A percentile compares a stretch with the other conserved stretches of the same genome.
These are phyloP conservation scores for Cytospora mali DNA, from an alignment of 2,329 filamentous ascomycete genomes.

Conservation along the genomic window DNA sequence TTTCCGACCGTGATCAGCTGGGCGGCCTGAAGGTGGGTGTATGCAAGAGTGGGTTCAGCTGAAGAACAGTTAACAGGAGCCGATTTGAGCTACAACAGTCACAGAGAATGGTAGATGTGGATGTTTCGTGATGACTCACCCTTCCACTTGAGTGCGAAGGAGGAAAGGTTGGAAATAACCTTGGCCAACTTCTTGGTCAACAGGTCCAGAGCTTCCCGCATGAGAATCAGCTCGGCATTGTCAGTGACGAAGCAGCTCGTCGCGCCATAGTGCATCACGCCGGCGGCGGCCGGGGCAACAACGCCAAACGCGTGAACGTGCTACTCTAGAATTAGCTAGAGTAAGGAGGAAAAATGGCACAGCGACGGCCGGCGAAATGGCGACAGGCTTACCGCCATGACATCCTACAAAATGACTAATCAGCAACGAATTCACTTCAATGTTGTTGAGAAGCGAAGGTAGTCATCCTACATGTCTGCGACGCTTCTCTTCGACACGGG, in stretches of 20 bases:
- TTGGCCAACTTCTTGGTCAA: constrained; percentile 77
- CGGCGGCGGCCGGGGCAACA: constrained; percentile 74
- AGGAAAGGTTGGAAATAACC: constrained; percentile 72
- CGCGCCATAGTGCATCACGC: constrained; percentile 61
- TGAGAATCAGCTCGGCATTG: constrained; percentile 77
- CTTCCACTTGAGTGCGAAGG: constrained; percentile 75
- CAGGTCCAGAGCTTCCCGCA: constrained; percentile 75
- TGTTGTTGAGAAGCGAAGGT: too few relatives aligned
- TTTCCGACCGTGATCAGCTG: constrained; percentile 66
- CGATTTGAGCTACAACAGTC: too few relatives aligned
- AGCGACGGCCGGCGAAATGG: too few relatives aligned
- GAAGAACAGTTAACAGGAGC: too few relatives aligned
- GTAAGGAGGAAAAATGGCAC: too few relatives aligned
- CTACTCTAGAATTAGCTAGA: too few relatives aligned
- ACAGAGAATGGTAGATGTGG: too few relatives aligned
- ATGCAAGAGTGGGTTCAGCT: constrained; percentile 67
- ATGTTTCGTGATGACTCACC: too few relatives aligned
- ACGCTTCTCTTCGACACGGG: constrained; percentile 74
- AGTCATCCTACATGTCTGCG: constrained; percentile 56
- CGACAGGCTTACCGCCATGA: constrained; percentile 63
- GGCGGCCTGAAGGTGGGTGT: constrained; percentile 72
- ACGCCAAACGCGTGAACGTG: constrained; percentile 76
- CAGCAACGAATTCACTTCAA: too few relatives aligned
- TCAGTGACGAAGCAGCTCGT: constrained; percentile 65
- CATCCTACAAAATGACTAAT: constrained; percentile 38